Evolutionary conservation across 2,329 filamentous ascomycete species (phyloP), one percentile per base, ranked within the genome.

Genomic region (Pyrenophora graminea): DNA sequence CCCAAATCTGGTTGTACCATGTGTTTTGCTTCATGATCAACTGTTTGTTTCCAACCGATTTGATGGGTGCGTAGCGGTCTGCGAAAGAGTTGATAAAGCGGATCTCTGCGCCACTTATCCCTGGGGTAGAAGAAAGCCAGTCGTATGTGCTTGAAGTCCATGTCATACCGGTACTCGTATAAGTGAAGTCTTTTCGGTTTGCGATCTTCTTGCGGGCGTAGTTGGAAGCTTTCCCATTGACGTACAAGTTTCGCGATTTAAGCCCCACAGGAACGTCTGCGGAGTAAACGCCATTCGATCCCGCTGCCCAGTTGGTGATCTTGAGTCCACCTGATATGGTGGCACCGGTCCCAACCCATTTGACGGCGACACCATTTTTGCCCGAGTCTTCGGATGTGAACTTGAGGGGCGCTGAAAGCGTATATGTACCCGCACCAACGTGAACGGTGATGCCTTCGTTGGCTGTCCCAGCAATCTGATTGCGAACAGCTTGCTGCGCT

Each of bases 71-170:
- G 39, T 51, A 51, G n/a, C 56, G 46, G 27, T 59, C 53, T 10
- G 53, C 51, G 45, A 59, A 59, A 12, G 56, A 59, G 36, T 56
- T 59, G 47, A 59, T 51, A 37, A 56, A 59, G 36, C 56, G 56
- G 15, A 59, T 33, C 48, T 59, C 56, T 17, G 49, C 56, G 15
- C 47, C 21, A 21, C 25, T 45, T 23, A 59, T 56, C 10, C 53
- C 53, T 7, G 40, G 15, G 4, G 56, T 56, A n/a, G 46, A 53
- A n/a, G 56, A 49, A 23, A 59, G 52, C 56, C 50, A 59, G 31
- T 56, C 56, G 21, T 56, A 56, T 17, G 42, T 23, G 9, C 32
- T 38, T 5, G 46, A 48, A 12, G 43, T 48, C 50, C 56, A 59
- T 44, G 51, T 53, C 18, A 59, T 51, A 15, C 31, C 31, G 13